Conservation (phyloP, 345 rosid species). For the Angophora floribunda region DNA sequence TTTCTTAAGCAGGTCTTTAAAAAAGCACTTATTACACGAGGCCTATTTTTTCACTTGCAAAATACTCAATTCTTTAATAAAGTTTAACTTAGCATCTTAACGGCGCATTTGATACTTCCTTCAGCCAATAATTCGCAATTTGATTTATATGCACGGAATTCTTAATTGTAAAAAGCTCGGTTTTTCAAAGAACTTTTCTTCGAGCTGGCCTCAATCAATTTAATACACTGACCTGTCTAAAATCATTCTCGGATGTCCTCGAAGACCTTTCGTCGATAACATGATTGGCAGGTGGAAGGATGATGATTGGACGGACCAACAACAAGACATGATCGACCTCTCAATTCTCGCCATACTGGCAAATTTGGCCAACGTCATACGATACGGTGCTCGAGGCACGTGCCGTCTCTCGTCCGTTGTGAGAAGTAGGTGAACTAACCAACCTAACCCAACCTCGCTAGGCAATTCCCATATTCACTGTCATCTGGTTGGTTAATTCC, state of each 20-base stretch:
- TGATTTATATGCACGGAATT: neutral
- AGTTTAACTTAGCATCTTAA: neutral
- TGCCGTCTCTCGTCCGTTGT: neutral
- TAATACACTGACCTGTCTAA: neutral
- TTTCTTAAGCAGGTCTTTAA: neutral
- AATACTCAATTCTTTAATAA: neutral
- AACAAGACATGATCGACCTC: neutral
- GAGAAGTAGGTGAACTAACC: neutral
- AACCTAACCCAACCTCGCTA: neutral
- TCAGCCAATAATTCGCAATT: neutral
- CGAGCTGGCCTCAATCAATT: neutral
- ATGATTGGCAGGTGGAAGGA: neutral
- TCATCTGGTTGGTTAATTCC: neutral
- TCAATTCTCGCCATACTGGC: neutral
- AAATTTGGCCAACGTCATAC: neutral
- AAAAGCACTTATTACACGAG: neutral
- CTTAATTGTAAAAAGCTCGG: neutral
- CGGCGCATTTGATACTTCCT: neutral
- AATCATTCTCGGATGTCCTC: neutral
- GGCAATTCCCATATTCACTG: neutral
- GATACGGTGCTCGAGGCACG: neutral
- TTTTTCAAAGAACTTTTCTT: neutral
- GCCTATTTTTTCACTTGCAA: neutral
- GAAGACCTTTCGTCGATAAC: neutral
- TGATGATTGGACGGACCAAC: neutral